Conservation (phyloP, 2,329 filamentous ascomycete species). For the Fusarium mangiferae region DNA sequence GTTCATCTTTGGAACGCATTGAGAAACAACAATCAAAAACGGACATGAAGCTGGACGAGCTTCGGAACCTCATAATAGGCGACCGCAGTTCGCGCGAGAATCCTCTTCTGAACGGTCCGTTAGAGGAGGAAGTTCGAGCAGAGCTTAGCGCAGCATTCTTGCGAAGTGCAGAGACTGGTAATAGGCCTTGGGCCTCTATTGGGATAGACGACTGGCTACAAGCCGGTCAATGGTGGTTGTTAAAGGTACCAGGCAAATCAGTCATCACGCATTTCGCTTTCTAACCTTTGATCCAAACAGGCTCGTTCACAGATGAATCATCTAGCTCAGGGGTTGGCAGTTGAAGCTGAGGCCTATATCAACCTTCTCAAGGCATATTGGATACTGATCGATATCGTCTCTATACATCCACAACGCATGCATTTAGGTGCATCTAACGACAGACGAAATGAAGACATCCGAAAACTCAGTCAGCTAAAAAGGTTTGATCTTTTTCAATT, state of each 20-base stretch:
- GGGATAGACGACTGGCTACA: fast-evolving
- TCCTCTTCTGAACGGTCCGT: fast-evolving
- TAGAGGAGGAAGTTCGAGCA: fast-evolving
- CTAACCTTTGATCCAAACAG: neutral
- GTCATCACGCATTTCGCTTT: too few relatives aligned
- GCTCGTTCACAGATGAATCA: fast-evolving
- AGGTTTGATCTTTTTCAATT: too few relatives aligned
- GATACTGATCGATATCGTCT: fast-evolving
- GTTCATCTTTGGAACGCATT: neutral
- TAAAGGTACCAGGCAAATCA: neutral
- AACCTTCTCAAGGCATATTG: neutral
- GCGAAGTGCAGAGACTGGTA: fast-evolving
- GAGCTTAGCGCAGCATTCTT: neutral
- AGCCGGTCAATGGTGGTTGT: fast-evolving
- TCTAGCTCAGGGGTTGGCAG: fast-evolving
- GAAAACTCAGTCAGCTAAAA: neutral
- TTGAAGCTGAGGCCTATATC: fast-evolving
- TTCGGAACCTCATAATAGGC: fast-evolving
- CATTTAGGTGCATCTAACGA: fast-evolving
- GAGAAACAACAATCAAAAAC: neutral
- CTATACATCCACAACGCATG: fast-evolving
- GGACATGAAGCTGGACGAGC: fast-evolving
- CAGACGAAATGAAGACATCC: neutral
- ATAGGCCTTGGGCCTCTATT: neutral
- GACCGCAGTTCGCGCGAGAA: fast-evolving